Conservation (phyloP, 371 early-diverging fungal genomes). For the Gilbertella persicaria region DNA sequence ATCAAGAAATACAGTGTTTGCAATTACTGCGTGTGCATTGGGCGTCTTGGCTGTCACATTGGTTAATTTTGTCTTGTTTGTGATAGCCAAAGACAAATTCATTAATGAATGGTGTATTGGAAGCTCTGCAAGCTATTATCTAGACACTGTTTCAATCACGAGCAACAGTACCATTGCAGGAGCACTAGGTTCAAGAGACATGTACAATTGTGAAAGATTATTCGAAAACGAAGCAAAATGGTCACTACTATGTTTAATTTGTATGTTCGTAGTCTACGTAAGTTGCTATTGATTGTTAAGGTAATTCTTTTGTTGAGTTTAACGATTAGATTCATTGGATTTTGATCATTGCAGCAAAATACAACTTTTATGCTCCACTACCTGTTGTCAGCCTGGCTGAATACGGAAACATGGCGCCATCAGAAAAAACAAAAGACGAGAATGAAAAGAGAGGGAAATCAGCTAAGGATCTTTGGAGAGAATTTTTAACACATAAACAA, state of each 20-base stretch:
- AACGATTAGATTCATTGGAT: slow-evolving; percentile 22
- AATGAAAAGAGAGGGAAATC: slow-evolving; percentile 3
- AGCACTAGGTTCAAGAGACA: slow-evolving; percentile 15
- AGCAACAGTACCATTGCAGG: not conserved
- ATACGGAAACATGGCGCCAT: slow-evolving; percentile 14
- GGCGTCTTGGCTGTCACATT: slow-evolving; percentile 21
- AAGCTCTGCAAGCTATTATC: slow-evolving; percentile 5
- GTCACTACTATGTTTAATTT: slow-evolving; percentile 31
- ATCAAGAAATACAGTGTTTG: slow-evolving; percentile 11
- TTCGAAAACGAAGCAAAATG: slow-evolving; percentile 48
- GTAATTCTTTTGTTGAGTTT: not conserved
- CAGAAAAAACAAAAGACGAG: not conserved
- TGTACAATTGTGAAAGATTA: slow-evolving; percentile 48
- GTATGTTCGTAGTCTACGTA: slow-evolving; percentile 48
- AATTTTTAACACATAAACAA: slow-evolving; percentile 13
- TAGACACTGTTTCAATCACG: not conserved
- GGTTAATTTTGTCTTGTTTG: slow-evolving; percentile 25
- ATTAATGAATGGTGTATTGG: slow-evolving; percentile 19
- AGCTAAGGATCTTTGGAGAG: not conserved
- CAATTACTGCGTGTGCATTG: slow-evolving; percentile 19
- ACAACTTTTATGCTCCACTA: slow-evolving; percentile 4
- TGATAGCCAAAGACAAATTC: slow-evolving; percentile 11
- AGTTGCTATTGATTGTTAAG: slow-evolving; percentile 2
- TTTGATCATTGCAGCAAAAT: slow-evolving; percentile 18
- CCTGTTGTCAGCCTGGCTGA: not conserved